Evolutionary conservation across 495 filamentous ascomycete species (phyloP).

Genomic region (Tuber calosporum): DNA sequence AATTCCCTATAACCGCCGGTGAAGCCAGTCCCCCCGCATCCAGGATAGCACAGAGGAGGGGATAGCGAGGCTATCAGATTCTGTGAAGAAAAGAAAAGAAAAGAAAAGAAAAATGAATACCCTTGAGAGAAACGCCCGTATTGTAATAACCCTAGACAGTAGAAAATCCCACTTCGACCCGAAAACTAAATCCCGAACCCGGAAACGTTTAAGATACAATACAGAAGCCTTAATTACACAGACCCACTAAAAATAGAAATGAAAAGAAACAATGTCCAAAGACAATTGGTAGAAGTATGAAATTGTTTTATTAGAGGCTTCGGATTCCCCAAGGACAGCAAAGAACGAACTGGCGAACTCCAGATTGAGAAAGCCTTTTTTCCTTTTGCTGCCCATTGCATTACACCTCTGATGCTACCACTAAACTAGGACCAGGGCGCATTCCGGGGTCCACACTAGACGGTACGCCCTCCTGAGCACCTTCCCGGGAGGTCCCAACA

Average conservation of each 20-base stretch:
- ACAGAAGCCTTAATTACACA: conserved; percentile 1
- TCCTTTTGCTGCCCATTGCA: conserved; percentile 4
- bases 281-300: conserved; percentile 10
- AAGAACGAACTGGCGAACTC: background rate
- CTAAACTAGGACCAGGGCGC: conserved; percentile 20
- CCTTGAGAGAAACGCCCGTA: background rate
- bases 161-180: background rate
- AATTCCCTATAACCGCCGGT: background rate
- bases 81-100: background rate
- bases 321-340: background rate
- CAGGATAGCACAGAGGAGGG: background rate
- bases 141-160: background rate
- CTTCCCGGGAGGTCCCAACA: conserved; percentile 21
- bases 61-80: background rate
- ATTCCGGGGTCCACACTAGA: conserved; percentile 20
- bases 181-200: background rate
- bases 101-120: background rate
- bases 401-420: conserved; percentile 33
- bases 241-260: conserved; percentile 9
- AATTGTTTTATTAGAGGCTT: conserved; percentile 2
- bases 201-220: conserved; percentile 3
- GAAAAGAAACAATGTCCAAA: conserved; percentile 20
- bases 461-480: conserved; percentile 19
- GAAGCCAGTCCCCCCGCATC: background rate
- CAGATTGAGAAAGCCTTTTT: background rate